Percentiles rank a stretch among this genome's conserved stretches.
Conservation (phyloP, 257 asterid species). For the Echium plantagineum region DNA sequence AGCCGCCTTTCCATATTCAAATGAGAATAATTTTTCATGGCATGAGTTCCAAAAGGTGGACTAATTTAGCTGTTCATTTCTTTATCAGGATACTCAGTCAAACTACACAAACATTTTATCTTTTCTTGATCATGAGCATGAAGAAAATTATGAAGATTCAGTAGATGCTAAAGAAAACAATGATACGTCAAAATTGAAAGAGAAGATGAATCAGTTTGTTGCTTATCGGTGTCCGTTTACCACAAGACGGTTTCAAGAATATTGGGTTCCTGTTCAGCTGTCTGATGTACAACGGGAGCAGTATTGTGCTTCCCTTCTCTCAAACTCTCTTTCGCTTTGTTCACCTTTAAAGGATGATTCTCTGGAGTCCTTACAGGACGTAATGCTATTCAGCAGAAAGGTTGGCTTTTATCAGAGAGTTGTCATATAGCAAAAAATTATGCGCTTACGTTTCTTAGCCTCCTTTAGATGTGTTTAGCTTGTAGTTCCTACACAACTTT, state of each 20-base stretch:
- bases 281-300: conserved; percentile 47
- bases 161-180: conserved; percentile 10
- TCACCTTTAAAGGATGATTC: conserved; percentile 18
- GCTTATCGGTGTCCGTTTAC: conserved; percentile 12
- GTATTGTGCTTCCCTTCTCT: conserved; percentile 43
- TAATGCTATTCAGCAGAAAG: conserved; percentile 38
- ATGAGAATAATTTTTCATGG: background rate
- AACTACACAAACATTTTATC: conserved; percentile 14
- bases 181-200: conserved; percentile 17
- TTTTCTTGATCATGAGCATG: conserved; percentile 20
- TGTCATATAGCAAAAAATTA: background rate
- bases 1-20: background rate
- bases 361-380: conserved; percentile 17
- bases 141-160: conserved; percentile 1
- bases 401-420: conserved; percentile 18
- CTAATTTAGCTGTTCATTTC: background rate
- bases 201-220: conserved; percentile 11
- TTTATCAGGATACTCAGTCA: conserved; percentile 17
- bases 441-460: conserved; percentile 5
- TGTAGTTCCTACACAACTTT: background rate
- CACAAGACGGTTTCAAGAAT: conserved; percentile 28
- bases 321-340: conserved; percentile 35
- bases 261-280: conserved; percentile 62
- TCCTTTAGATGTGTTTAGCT: background rate
- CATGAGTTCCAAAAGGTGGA: background rate